Base-by-base conservation (phyloP, 371 early-diverging fungal genomes). In the Actinomortierella wolfii region DNA sequence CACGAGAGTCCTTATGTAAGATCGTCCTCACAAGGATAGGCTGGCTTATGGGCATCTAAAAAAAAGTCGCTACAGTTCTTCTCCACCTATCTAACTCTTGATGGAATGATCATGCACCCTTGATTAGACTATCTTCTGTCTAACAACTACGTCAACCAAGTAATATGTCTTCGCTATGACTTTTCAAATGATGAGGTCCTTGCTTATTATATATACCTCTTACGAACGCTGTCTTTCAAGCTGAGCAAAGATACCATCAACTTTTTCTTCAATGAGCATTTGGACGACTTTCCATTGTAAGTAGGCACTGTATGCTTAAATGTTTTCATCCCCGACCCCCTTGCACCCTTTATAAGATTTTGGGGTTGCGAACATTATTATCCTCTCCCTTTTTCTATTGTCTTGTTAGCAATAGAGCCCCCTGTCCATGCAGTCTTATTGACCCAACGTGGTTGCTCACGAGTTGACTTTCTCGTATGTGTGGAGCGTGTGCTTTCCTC, bases 121-220 rank as follows among this genome's bases (percentile, higher is more conserved):
- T 43, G 21, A 7, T 15, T 58, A 77, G 77, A 86, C 45, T 80
- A 80, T 61, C 60, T 87, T 29, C 64, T 83, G 15, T 81, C 81
- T 34, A 80, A 85, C 57, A 83, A 83, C 67, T 83, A 84, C 56
- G 82, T 86, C 59, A 86, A 87, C 61, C 54, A 76, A 44, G 75
- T 87, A 13, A 82, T 87, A 25, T 67, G 76, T 8, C 73, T 79
- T n/a, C 76, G 79, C 3, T 67, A 82, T 14, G 84, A 84, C 54
- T 57, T 79, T 48, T 75, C 76, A n/a, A 83, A 79, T 61, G 85
- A 84, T 20, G 85, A 85, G 61, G 78, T 82, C 34, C 60, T 83
- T 55, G 79, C 83, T 0, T 85, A 85, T 53, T 85, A 84, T 55
- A 80, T 82, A 45, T 80, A 80, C 13, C 79, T 85, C 6, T 78